phyloP scores from a whole-genome alignment of 139 green algal species.

The Chlorella sp. region DNA sequence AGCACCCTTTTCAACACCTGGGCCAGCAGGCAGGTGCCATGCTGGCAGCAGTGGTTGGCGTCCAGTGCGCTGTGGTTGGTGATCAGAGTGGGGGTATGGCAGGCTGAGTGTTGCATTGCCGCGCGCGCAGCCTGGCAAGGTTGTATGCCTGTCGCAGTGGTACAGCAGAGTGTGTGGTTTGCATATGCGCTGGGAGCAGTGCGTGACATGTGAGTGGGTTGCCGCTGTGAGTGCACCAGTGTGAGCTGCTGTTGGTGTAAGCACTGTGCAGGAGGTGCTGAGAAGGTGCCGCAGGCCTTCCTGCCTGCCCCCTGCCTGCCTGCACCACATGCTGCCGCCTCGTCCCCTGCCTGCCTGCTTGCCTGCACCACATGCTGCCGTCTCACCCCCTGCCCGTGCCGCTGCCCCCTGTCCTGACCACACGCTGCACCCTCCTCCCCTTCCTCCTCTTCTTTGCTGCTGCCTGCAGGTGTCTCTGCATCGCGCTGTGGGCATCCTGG shows the following conservation, averaged over 20 bases:
- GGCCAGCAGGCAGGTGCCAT: too few species aligned
- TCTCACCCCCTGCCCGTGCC: neutral
- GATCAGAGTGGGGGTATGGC: too few species aligned
- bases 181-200: too few species aligned
- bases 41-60: too few species aligned
- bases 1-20: too few species aligned
- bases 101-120: too few species aligned
- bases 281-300: neutral
- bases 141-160: too few species aligned
- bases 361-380: neutral
- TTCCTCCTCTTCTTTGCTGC: too few species aligned
- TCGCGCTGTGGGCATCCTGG: conserved; percentile 24
- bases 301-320: neutral
- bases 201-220: too few species aligned
- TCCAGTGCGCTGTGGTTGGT: too few species aligned
- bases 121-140: too few species aligned
- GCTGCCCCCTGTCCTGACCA: neutral
- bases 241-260: neutral
- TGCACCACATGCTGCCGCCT: neutral
- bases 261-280: neutral
- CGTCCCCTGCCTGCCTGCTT: neutral
- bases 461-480: conserved; percentile 15
- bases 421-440: neutral
- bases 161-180: too few species aligned
- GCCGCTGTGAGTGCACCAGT: neutral